Evolutionary conservation across 495 filamentous ascomycete species (phyloP).

Genomic region (Mytilinidion resinicola): DNA sequence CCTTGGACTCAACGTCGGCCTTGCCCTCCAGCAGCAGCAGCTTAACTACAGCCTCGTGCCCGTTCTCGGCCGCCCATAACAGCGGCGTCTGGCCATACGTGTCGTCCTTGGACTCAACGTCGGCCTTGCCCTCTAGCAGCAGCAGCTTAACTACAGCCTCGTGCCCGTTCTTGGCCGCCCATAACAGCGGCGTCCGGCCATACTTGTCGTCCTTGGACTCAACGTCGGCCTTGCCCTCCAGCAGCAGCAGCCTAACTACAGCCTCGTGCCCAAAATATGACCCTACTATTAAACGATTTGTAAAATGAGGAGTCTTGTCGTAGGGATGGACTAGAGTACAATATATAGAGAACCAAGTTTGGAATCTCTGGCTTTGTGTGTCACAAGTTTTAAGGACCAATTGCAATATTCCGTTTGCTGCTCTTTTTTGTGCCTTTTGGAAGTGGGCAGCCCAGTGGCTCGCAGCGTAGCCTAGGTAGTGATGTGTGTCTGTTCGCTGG

Average conservation of each 20-base stretch:
- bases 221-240: conserved; percentile 20
- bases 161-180: conserved; percentile 9
- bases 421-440: no score
- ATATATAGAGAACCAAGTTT: no score
- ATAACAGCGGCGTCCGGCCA: conserved; percentile 23
- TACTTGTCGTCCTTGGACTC: conserved; percentile 14
- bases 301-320: no score
- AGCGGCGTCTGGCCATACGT: background rate
- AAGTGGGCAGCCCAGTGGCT: background rate
- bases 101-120: background rate
- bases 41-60: no score
- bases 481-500: background rate
- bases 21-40: conserved; percentile 11
- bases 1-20: conserved; percentile 1
- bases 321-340: no score
- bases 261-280: no score
- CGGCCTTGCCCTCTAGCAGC: background rate
- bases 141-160: background rate
- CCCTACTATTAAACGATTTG: no score
- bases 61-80: background rate
- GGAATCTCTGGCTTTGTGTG: no score
- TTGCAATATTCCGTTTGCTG: no score
- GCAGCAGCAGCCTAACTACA: conserved; percentile 2
- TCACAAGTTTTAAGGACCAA: no score
- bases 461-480: background rate